Evolutionary conservation across 1,284 basidiomycete genomes (phyloP).

Genomic region (Bjerkandera adusta): DNA sequence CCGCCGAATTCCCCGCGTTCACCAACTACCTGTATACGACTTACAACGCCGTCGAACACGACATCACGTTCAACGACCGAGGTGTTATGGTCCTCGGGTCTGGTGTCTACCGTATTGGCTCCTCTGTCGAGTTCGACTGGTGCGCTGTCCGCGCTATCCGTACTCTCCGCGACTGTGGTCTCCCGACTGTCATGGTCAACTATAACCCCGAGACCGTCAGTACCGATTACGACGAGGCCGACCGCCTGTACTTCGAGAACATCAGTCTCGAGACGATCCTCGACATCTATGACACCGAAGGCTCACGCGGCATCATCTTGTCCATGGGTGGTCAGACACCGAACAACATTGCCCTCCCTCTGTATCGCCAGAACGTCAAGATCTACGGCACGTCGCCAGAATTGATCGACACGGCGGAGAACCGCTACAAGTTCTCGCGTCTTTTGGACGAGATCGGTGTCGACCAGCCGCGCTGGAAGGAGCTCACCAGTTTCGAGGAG

Average conservation of each 20-base stretch:
- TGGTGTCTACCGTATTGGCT: slow-evolving; percentile 98
- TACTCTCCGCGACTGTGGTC: slow-evolving; percentile 91
- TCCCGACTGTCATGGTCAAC: slow-evolving; percentile 99
- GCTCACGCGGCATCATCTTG: slow-evolving; percentile 88
- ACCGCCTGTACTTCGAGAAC: slow-evolving; percentile 98
- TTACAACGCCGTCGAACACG: slow-evolving; percentile 94
- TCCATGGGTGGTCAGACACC: slow-evolving; percentile 99
- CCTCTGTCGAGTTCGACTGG: slow-evolving; percentile 99
- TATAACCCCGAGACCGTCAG: slow-evolving; percentile 99
- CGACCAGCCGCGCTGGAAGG: slow-evolving; percentile 97
- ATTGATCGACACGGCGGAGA: slow-evolving; percentile 99
- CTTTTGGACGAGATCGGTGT: slow-evolving; percentile 97
- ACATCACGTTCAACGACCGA: slow-evolving; percentile 85
- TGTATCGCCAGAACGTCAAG: slow-evolving; percentile 95
- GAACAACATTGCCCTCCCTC: slow-evolving; percentile 95
- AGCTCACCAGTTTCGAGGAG: slow-evolving; percentile 89
- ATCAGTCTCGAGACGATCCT: slow-evolving; percentile 96
- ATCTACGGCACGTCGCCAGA: slow-evolving; percentile 98
- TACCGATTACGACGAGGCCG: slow-evolving; percentile 99
- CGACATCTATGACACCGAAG: slow-evolving; percentile 95
- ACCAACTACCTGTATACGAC: slow-evolving; percentile 99
- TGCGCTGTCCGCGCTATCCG: slow-evolving; percentile 97
- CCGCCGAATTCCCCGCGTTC: slow-evolving; percentile 97
- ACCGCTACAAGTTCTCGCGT: slow-evolving; percentile 99
- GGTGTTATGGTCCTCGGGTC: slow-evolving; percentile 98